Evolutionary conservation across 2,329 filamentous ascomycete genomes (phyloP), one percentile per base, ranked within the genome.

Genomic region (Zymoseptoria crescenta): DNA sequence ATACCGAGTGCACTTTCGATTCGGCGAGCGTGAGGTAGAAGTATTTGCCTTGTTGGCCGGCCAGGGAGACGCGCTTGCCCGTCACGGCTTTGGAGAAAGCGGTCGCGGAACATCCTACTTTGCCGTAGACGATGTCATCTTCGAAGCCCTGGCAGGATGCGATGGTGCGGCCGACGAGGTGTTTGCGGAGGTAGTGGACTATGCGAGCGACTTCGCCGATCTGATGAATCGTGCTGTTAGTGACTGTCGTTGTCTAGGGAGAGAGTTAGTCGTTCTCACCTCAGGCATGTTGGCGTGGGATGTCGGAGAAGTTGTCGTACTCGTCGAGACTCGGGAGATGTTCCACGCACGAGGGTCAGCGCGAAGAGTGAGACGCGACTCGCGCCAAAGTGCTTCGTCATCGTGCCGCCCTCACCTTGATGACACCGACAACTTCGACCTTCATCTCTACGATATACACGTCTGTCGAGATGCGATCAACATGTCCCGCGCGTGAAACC

Each of bases 31-130:
- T 86, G 21, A 97, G 79, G 80, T 94, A 99, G 73, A 99, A 97
- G 72, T 97, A 97, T 81, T 97, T 99, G 8, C 94, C 94, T 72
- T 96, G 94, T 60, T 88, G 91, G 3, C 88, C 89, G 3, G 88
- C 89, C 56, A 80, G 82, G 49, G 82, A 67, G 30, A 88, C 84
- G 69, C 85, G 90, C 69, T 88, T 93, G 4, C 90, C 91, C 3
- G 81, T 81, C 69, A 96, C 79, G 1, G 87, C 85, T 57, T 83
- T 81, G 66, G 89, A 80, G 63, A 99, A 91, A 29, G 87, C 87
- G 0, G 83, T 74, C 0, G 87, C 89, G 19, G 83, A 89, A 0
- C 89, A 95, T 29, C 92, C 91, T 20, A 86, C 91, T 75, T 97
- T 96, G 66, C 92, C 91, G 74, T 92, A 99, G 5, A 99, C 82